Evolutionary conservation across 768 basidiomycete genomes (phyloP).

Genomic region (Leccinum ochraceum): DNA sequence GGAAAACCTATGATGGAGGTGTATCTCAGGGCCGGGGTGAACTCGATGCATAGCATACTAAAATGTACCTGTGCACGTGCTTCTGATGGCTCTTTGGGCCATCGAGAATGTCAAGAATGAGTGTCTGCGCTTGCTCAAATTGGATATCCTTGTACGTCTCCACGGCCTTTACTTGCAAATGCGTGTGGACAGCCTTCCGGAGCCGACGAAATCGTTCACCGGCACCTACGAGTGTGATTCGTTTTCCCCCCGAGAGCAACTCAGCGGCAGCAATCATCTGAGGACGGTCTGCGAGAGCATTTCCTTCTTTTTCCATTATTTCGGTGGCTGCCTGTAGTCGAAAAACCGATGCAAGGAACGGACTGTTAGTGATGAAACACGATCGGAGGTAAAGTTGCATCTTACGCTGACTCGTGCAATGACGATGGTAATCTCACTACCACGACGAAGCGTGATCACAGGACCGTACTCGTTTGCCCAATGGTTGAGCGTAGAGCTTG

Average conservation of each 20-base stretch:
- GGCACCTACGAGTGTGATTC: constrained; percentile 47
- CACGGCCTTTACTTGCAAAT: constrained; percentile 51
- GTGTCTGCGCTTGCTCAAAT: constrained; percentile 31
- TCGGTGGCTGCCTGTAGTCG: constrained; percentile 49
- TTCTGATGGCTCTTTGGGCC: constrained; percentile 38
- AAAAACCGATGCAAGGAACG: background rate
- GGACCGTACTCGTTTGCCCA: constrained; percentile 62
- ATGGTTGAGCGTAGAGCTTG: constrained; percentile 41
- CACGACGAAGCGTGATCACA: constrained; percentile 54
- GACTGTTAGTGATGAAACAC: background rate
- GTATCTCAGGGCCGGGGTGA: background rate
- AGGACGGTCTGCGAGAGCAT: constrained; percentile 51
- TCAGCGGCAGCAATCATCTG: constrained; percentile 53
- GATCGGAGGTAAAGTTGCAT: background rate
- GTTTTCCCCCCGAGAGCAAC: constrained; percentile 55
- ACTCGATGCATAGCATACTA: constrained; percentile 18
- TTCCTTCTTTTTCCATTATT: constrained; percentile 63
- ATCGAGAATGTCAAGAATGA: constrained; percentile 33
- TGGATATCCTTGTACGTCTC: constrained; percentile 46
- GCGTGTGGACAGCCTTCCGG: constrained; percentile 52
- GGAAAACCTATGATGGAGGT: constrained; percentile 24
- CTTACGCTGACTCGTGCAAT: constrained; percentile 23
- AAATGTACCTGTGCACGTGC: constrained; percentile 48
- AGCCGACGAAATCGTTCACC: constrained; percentile 59
- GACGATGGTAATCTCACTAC: constrained; percentile 27